Evolutionary conservation across 2,329 filamentous ascomycete species (phyloP).

Genomic region (Metarhizium anisopliae): DNA sequence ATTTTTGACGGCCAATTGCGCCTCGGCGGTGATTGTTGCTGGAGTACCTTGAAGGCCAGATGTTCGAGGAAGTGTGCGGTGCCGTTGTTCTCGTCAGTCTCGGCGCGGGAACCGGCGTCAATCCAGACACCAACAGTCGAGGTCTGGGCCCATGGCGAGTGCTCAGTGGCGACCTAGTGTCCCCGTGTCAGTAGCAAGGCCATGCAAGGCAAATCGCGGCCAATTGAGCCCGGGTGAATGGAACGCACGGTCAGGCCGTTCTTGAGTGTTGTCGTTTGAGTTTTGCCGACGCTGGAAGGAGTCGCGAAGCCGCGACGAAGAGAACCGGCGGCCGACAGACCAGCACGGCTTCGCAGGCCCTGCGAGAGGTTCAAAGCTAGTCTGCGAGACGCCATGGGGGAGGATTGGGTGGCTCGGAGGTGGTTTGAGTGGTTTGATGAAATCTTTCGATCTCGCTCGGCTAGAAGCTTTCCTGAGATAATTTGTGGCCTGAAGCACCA

Average conservation of each 20-base stretch:
- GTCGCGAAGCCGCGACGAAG: conserved; percentile 85
- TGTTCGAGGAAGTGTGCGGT: conserved; percentile 99
- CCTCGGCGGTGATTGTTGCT: neutral
- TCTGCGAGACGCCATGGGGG: conserved; percentile 88
- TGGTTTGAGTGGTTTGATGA: conserved; percentile 49
- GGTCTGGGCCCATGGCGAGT: conserved; percentile 96
- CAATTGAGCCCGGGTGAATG: conserved; percentile 28
- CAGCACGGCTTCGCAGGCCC: conserved; percentile 79
- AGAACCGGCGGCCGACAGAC: conserved; percentile 67
- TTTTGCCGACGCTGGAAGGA: conserved; percentile 72
- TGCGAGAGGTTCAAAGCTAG: conserved; percentile 90
- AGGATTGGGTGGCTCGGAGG: conserved; percentile 38
- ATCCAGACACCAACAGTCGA: conserved; percentile 99
- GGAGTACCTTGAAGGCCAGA: conserved; percentile 91
- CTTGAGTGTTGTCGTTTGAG: conserved; percentile 89
- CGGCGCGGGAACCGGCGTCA: conserved; percentile 93
- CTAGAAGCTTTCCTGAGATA: conserved; percentile 36
- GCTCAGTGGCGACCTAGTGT: conserved; percentile 84
- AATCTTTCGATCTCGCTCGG: conserved; percentile 37
- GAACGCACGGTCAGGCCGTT: conserved; percentile 86
- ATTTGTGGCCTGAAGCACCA: conserved; percentile 31
- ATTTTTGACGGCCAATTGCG: neutral
- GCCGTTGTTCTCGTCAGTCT: conserved; percentile 97
- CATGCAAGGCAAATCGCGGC: conserved; percentile 12
- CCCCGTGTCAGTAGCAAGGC: conserved; percentile 18